Percentiles rank a stretch among this genome's conserved stretches.
phyloP scores from a whole-genome alignment of 2,329 filamentous ascomycete species.

The Cercospora sp. region DNA sequence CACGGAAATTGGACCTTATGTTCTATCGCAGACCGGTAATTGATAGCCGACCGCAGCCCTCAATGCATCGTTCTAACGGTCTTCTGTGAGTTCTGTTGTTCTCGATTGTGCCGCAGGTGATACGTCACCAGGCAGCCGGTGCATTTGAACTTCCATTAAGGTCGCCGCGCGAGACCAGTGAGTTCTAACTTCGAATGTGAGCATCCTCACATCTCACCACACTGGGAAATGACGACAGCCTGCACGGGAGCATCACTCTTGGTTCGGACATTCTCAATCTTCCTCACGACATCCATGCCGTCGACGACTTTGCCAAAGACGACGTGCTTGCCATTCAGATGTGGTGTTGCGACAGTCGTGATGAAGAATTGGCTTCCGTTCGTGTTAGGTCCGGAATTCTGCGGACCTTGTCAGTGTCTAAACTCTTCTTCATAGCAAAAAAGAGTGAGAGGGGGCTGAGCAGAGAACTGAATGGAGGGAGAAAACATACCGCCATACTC shows the following conservation, averaged over 20 bases:
- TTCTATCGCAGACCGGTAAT: background rate
- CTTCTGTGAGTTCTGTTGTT: background rate
- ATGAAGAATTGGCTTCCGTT: constrained; percentile 99
- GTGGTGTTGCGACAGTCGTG: constrained; percentile 82
- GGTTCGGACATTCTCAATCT: constrained; percentile 89
- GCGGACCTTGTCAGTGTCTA: background rate
- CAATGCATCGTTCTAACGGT: background rate
- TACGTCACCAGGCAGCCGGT: background rate
- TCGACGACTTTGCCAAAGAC: constrained; percentile 90
- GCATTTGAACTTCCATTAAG: background rate
- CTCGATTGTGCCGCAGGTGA: background rate
- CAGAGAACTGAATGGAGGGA: background rate
- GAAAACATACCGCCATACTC: constrained; percentile 77
- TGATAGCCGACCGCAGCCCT: background rate
- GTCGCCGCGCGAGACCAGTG: background rate
- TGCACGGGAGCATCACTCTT: constrained; percentile 80
- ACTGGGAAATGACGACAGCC: constrained; percentile 81
- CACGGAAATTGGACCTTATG: background rate
- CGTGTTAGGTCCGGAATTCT: constrained; percentile 89
- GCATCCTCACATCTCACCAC: constrained; percentile 77
- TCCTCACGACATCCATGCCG: constrained; percentile 85
- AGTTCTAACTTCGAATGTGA: too few species aligned
- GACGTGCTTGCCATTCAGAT: constrained; percentile 89
- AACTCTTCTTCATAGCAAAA: background rate
- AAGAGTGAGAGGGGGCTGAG: background rate